Base-by-base conservation (phyloP, 2,329 filamentous ascomycete genomes). In the Microdochium bolleyi region DNA sequence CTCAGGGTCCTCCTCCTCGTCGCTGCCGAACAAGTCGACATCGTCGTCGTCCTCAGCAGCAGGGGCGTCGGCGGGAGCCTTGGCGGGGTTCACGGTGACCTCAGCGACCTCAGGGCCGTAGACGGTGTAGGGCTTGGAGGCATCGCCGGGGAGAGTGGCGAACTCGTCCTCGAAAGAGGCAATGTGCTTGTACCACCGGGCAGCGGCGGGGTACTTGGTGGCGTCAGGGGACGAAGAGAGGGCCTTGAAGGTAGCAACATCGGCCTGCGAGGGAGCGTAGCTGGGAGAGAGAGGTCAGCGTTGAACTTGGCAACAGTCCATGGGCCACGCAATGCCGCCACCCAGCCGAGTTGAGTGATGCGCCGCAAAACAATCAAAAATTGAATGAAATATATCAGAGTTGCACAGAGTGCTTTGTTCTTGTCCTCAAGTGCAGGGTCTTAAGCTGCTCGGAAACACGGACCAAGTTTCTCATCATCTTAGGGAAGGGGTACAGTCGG, bases 171-270 rank as follows among this genome's bases (percentile, higher is more conserved):
- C 86, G 79, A 89, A 96, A 64, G 88, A 88, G 72, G 88, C 84
- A 70, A 96, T 89, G 84, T 99, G 92, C 84, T 95, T 96, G 85
- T 96, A 96, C 94, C 94, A 99, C 74, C 94, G 88, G 70, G 89
- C 90, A 68, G 88, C 91, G 78, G 96, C 81, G 67, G 92, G 91
- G 85, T 88, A 96, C 80, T 95, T 95, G 73, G 80, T 79, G 66
- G 87, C 82, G 62, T 87, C 84, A 64, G 94, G 94, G 56, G 83
- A 74, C 63, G 79, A 75, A 51, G 80, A 85, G 71, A 96, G 74
- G 67, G 88, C 88, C 84, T 97, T 95, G 88, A 88, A 97, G 77
- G 84, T 84, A 74, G 87, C 88, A 67, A 95, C 92, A 80, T 99
- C 94, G 76, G 94, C 94, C 82, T 99, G 94, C 65, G 89, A 89